Percentiles rank a stretch among this genome's conserved stretches.
phyloP scores from a whole-genome alignment of 306 rosid genomes.

The Vigna hirtella region DNA sequence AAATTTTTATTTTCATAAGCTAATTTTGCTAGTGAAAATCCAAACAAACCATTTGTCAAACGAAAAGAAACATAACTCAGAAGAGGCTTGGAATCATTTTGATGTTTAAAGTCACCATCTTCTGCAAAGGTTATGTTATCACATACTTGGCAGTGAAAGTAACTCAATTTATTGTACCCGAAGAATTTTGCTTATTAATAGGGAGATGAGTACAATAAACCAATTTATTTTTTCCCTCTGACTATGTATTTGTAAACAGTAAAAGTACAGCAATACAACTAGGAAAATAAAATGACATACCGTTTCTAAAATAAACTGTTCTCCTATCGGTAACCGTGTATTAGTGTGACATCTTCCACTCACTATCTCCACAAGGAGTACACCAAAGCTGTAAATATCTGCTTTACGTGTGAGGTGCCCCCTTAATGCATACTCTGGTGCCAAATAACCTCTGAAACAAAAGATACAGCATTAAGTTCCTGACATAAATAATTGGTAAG shows the following conservation, averaged over 20 bases:
- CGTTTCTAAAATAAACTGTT: conserved; percentile 83
- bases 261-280: conserved; percentile 10
- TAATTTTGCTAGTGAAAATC: no score
- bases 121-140: conserved; percentile 3
- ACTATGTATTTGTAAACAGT: neutral
- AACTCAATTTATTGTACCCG: no score
- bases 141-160: no score
- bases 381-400: conserved; percentile 93
- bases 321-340: conserved; percentile 64
- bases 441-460: conserved; percentile 86
- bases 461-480: conserved; percentile 38
- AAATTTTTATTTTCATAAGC: no score
- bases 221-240: conserved; percentile 9
- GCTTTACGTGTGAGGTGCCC: conserved; percentile 93
- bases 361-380: conserved; percentile 86
- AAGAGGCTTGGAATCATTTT: neutral
- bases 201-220: conserved; percentile 17
- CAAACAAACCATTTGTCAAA: no score
- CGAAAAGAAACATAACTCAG: no score
- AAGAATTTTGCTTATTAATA: no score
- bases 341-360: conserved; percentile 88
- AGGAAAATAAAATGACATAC: conserved; percentile 35
- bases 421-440: conserved; percentile 93
- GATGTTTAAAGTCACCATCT: neutral
- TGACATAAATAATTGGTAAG: conserved; percentile 16